These are phyloP conservation scores for Podospora didyma DNA, from an alignment of 495 filamentous ascomycete species.

Conservation along the genomic window DNA sequence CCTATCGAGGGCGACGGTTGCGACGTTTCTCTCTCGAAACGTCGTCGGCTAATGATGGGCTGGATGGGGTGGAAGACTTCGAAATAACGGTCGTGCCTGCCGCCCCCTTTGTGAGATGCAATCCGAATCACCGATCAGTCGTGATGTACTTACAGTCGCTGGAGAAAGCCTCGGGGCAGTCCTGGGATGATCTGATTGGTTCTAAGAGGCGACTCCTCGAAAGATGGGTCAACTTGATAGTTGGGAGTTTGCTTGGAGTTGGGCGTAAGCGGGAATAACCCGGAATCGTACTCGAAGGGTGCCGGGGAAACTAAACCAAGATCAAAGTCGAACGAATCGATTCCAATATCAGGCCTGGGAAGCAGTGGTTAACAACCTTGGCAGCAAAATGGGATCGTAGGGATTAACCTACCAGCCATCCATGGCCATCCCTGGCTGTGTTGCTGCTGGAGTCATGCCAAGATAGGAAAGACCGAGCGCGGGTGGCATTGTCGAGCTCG, in stretches of 20 bases:
- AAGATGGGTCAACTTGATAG: not conserved
- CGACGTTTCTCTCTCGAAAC: slow-evolving; percentile 8
- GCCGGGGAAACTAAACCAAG: not conserved
- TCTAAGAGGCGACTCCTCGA: not conserved
- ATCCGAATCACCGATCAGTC: not conserved
- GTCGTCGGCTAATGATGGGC: slow-evolving; percentile 6
- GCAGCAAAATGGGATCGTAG: not conserved
- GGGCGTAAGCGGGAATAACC: not conserved
- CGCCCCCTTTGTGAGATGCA: not conserved
- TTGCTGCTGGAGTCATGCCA: too few species aligned
- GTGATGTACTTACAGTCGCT: not conserved
- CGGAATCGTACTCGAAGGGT: not conserved
- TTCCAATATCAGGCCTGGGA: not conserved
- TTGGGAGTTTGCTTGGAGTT: not conserved
- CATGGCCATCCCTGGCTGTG: too few species aligned
- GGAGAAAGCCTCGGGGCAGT: not conserved
- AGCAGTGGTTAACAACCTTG: not conserved
- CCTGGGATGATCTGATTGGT: not conserved
- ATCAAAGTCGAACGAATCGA: not conserved
- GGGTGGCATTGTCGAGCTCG: not conserved
- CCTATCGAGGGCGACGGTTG: not conserved
- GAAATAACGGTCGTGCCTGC: not conserved
- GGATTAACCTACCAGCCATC: not conserved
- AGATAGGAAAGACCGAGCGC: not conserved
- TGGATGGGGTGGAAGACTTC: slow-evolving; percentile 5